Evolutionary conservation across 1,284 basidiomycete species (phyloP).

Genomic region (Amylostereum areolatum): DNA sequence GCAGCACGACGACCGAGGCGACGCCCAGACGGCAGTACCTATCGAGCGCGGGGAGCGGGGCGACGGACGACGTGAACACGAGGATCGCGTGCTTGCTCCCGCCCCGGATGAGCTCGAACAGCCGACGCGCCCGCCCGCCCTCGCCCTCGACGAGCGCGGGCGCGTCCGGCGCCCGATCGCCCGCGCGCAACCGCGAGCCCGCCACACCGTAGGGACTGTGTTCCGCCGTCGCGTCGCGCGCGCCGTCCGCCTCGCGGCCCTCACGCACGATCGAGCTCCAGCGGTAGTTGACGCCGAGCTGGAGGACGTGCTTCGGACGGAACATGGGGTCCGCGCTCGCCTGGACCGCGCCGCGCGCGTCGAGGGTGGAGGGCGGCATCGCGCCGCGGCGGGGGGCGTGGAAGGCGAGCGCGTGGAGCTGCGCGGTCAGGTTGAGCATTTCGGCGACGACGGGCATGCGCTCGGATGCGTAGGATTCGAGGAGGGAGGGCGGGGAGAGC

Average conservation of each 20-base stretch:
- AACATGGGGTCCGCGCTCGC: slow-evolving; percentile 16
- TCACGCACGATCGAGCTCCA: slow-evolving; percentile 34
- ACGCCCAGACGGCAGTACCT: no score
- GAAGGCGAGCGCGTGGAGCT: slow-evolving; percentile 3
- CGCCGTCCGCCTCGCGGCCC: slow-evolving; percentile 38
- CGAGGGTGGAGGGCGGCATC: background rate
- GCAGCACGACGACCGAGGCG: no score
- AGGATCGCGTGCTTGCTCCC: no score
- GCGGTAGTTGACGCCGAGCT: slow-evolving; percentile 42
- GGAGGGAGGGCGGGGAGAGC: slow-evolving; percentile 10
- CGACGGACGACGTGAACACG: no score
- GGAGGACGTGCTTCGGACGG: slow-evolving; percentile 22
- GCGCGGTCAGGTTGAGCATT: slow-evolving; percentile 15
- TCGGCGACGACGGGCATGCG: slow-evolving; percentile 19
- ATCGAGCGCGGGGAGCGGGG: no score
- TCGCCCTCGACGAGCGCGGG: background rate
- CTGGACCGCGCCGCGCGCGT: background rate
- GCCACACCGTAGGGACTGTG: slow-evolving; percentile 2
- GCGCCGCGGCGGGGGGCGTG: background rate
- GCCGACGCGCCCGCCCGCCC: background rate
- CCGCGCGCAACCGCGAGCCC: background rate
- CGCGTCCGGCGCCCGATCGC: slow-evolving; percentile 2
- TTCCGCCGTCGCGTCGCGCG: slow-evolving; percentile 34
- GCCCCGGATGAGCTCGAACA: background rate
- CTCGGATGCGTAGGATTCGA: slow-evolving; percentile 18